These are phyloP conservation scores for Chrysoporthe austroafricana DNA, from an alignment of 2,329 filamentous ascomycete genomes.

Conservation along the genomic window DNA sequence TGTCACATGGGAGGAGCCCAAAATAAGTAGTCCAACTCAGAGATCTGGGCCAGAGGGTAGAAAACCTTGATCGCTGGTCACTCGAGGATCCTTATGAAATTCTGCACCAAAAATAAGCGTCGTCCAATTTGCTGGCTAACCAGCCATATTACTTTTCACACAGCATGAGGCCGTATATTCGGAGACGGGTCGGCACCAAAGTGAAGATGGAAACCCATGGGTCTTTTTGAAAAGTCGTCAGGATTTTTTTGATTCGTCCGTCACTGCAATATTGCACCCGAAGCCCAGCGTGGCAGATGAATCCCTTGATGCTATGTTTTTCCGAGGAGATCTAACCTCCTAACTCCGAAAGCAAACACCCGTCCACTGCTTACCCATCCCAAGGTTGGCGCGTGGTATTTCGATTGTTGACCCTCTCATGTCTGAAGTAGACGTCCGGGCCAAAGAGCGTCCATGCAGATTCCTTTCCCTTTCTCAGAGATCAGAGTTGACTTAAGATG, in stretches of 20 bases:
- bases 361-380: constrained; percentile 34
- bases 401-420: constrained; percentile 34
- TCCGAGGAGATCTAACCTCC: constrained; percentile 39
- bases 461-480: constrained; percentile 35
- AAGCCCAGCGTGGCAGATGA: constrained; percentile 30
- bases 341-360: constrained; percentile 40
- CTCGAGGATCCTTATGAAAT: background rate
- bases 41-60: background rate
- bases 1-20: no score
- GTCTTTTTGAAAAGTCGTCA: constrained; percentile 25
- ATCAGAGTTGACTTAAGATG: constrained; percentile 57
- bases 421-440: constrained; percentile 27
- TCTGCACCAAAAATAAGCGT: background rate
- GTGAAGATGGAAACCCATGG: background rate
- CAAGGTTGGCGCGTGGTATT: constrained; percentile 35
- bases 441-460: constrained; percentile 29
- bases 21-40: background rate
- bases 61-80: background rate
- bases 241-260: constrained; percentile 29
- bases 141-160: background rate
- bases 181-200: constrained; percentile 1
- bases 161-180: background rate
- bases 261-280: constrained; percentile 27
- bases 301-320: constrained; percentile 38
- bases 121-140: background rate